Base-by-base conservation (phyloP, 805 yeast species). In the Candida pseudoglaebosa region DNA sequence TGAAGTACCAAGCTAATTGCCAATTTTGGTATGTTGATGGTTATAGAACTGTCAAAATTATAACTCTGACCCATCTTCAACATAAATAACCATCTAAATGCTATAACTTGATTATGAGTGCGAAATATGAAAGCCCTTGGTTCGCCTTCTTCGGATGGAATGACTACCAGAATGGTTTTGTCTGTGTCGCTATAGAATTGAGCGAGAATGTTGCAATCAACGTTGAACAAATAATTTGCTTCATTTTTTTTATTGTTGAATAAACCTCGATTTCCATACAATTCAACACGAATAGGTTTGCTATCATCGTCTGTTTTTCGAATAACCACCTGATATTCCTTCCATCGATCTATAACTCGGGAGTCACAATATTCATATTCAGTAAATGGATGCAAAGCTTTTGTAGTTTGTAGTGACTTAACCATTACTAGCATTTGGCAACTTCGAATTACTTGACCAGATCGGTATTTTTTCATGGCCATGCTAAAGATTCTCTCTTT, bases 281-380 rank as follows among this genome's bases (percentile, higher is more conserved):
- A 75, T 50, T 88, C 89, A 1, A 88, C 43, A 3, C 67, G 55
- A 0, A 87, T 52, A 0, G 95, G 90, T 7, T 63, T 59, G 2
- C 62, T 66, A 0, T 52, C 34, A 41, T 69, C 61, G 12, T 77
- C 80, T 0, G 85, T 78, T n/a, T 76, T 72, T 42, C 91, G 65
- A 1, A 83, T 80, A 2, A 84, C 87, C 2, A 84, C 82, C 19
- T 78, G 63, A 53, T 80, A 86, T 54, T 90, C 96, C 43, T 73
- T 77, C 93, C 96, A 88, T 34, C 88, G 62, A 41, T 85, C 90
- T 7, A 70, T 44, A 1, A 84, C 71, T 37, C 82, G 61, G 0
- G 85, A 68, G 29, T 77, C 77, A 18, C 69, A 65, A 1, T 71
- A 62, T 40, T 77, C 80, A 7, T 59, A 53, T 43, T 80, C 87